These are phyloP conservation scores for Pichia kudriavzevii DNA, from an alignment of 1,139 yeast species.

Conservation along the genomic window DNA sequence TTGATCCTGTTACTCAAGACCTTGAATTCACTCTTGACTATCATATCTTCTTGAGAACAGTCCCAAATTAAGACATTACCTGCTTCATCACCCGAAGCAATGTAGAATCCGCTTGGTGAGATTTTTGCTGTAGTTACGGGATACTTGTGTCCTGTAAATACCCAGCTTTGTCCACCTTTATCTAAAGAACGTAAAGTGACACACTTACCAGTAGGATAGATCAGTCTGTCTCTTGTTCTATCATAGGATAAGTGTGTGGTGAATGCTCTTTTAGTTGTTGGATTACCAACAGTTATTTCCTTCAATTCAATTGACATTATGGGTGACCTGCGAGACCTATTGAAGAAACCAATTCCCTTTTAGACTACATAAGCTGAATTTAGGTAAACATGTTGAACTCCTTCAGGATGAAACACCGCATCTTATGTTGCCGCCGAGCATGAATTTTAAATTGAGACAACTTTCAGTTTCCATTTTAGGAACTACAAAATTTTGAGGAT, in stretches of 20 bases:
- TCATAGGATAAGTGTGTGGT: conserved; percentile 73
- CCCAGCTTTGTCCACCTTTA: conserved; percentile 34
- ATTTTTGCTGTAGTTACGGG: conserved; percentile 78
- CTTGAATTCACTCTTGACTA: conserved; percentile 67
- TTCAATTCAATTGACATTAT: conserved; percentile 19
- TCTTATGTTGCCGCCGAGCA: too few species aligned
- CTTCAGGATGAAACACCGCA: too few species aligned
- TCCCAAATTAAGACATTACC: conserved; percentile 93
- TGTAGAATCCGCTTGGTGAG: conserved; percentile 81
- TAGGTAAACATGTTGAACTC: too few species aligned
- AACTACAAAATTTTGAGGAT: too few species aligned
- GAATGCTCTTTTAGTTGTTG: conserved; percentile 64
- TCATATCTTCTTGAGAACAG: conserved; percentile 49
- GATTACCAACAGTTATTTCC: conserved; percentile 65
- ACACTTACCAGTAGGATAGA: conserved; percentile 77
- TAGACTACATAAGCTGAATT: too few species aligned
- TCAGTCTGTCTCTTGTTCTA: conserved; percentile 55
- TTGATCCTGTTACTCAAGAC: conserved; percentile 77
- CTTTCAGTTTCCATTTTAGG: too few species aligned
- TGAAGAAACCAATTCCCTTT: too few species aligned
- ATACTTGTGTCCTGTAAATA: conserved; percentile 51
- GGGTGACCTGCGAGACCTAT: too few species aligned
- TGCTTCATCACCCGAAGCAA: conserved; percentile 86
- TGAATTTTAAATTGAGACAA: too few species aligned
- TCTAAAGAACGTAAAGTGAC: conserved; percentile 63